Base-by-base conservation (phyloP, 2,329 filamentous ascomycete genomes). In the Aspergillus persii region DNA sequence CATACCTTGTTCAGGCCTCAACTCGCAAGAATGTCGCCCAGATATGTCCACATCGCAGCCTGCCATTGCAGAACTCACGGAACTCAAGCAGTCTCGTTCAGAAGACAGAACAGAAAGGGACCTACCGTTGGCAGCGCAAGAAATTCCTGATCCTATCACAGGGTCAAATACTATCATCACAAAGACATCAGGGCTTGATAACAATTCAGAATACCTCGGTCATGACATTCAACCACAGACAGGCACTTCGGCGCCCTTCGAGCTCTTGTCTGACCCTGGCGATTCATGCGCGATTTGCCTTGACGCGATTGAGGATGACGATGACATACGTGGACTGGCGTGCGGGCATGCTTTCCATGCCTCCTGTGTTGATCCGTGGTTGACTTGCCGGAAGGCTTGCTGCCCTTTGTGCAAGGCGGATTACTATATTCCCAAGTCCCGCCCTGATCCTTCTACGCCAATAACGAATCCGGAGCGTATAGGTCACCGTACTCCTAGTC, bases 301-400 rank as follows among this genome's bases (percentile, higher is more conserved):
- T 65, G 95, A 99, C 71, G 89, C 86, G 0, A 84, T 99, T 18
- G 95, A 99, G 74, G 92, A 98, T 63, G 91, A 97, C 63, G 95
- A 98, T 68, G 94, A 99, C 72, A 88, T 99, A 53, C 91, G 95
- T 66, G 95, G 95, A 2, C 80, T 99, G 61, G 92, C 91, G 3
- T 99, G 95, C 71, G 95, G 95, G n/a, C 95, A 99, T 76, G 93
- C 94, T 56, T 99, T 98, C 84, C 95, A 99, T 74, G 93, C 92
- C 53, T 91, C 89, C 44, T 99, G 95, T 72, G 86, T 99, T 52
- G 95, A 99, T 68, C 95, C 95, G 9, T 99, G 95, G 95, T 80
- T 99, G 63, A 99, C 95, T 8, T 93, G 90, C 71, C 87, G 95
- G 63, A 89, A 94, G 65, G 95, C 95, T 29, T 98, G 94, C 80